These are phyloP conservation scores for Colletotrichum lini DNA, from an alignment of 2,329 filamentous ascomycete species.

Conservation along the genomic window DNA sequence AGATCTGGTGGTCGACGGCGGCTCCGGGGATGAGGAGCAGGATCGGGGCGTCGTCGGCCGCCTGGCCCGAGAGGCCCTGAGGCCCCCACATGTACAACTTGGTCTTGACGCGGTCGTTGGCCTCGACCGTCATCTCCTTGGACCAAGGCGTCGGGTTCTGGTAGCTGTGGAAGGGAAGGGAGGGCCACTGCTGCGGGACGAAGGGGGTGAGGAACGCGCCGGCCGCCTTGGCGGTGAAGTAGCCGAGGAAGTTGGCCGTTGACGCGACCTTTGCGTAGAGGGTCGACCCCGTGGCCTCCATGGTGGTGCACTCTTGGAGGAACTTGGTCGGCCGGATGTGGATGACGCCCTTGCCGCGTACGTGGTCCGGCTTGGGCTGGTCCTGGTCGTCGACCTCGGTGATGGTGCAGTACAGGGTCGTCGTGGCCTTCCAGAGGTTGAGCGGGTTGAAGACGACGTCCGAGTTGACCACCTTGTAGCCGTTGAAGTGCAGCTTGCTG, in stretches of 20 bases:
- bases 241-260: slow-evolving; percentile 67
- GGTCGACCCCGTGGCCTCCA: slow-evolving; percentile 64
- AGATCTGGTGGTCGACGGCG: slow-evolving; percentile 75
- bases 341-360: slow-evolving; percentile 73
- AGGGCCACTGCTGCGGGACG: slow-evolving; percentile 68
- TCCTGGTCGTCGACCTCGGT: slow-evolving; percentile 54
- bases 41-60: slow-evolving; percentile 55
- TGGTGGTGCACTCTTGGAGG: slow-evolving; percentile 66
- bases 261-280: slow-evolving; percentile 61
- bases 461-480: slow-evolving; percentile 74
- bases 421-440: slow-evolving; percentile 74
- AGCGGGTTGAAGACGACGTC: slow-evolving; percentile 69
- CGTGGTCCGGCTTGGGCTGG: slow-evolving; percentile 52
- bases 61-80: slow-evolving; percentile 50
- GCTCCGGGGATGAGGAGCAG: slow-evolving; percentile 75
- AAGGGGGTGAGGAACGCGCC: slow-evolving; percentile 69
- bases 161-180: slow-evolving; percentile 61
- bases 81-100: slow-evolving; percentile 72
- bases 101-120: slow-evolving; percentile 66
- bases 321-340: slow-evolving; percentile 69
- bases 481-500: slow-evolving; percentile 69
- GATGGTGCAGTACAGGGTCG: slow-evolving; percentile 73
- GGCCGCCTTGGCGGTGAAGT: slow-evolving; percentile 68
- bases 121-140: slow-evolving; percentile 60
- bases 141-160: slow-evolving; percentile 65